Evolutionary conservation across 148 eudicot genomes (phyloP).

Genomic region (Chenopodium suecicum): DNA sequence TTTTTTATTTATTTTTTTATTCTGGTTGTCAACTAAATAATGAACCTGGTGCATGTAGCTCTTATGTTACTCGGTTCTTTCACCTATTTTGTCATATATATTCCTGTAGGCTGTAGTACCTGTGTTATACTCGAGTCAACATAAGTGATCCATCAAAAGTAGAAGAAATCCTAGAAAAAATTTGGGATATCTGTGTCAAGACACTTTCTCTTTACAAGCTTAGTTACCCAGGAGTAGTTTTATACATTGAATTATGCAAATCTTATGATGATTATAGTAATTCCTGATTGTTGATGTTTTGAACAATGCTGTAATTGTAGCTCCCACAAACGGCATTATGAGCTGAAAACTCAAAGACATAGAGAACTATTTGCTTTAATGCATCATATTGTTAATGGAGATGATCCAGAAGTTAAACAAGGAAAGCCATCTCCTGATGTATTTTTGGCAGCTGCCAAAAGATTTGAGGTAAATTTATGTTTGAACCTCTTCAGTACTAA

Average conservation of each 20-base stretch:
- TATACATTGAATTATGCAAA: no score
- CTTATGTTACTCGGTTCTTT: not conserved
- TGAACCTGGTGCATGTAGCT: not conserved
- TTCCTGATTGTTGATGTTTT: constrained; percentile 2
- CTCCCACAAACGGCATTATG: constrained; percentile 74
- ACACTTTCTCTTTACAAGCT: not conserved
- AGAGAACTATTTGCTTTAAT: constrained; percentile 76
- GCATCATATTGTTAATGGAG: constrained; percentile 94
- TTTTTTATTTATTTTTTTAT: no score
- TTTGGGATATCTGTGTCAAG: no score
- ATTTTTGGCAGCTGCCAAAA: constrained; percentile 79
- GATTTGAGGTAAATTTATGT: constrained; percentile 73
- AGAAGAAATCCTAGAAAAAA: no score
- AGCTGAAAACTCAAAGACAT: constrained; percentile 81
- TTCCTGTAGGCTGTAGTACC: no score
- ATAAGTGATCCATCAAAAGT: no score
- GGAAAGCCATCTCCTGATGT: constrained; percentile 96
- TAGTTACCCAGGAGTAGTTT: no score
- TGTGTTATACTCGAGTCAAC: no score
- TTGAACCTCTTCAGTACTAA: no score
- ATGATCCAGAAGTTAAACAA: constrained; percentile 96
- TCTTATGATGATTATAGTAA: not conserved
- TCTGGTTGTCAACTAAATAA: not conserved
- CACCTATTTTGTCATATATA: not conserved
- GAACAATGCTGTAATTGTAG: constrained; percentile 35